These are phyloP conservation scores for Eucalyptus lansdowneana DNA, from an alignment of 345 rosid genomes.

Conservation along the genomic window DNA sequence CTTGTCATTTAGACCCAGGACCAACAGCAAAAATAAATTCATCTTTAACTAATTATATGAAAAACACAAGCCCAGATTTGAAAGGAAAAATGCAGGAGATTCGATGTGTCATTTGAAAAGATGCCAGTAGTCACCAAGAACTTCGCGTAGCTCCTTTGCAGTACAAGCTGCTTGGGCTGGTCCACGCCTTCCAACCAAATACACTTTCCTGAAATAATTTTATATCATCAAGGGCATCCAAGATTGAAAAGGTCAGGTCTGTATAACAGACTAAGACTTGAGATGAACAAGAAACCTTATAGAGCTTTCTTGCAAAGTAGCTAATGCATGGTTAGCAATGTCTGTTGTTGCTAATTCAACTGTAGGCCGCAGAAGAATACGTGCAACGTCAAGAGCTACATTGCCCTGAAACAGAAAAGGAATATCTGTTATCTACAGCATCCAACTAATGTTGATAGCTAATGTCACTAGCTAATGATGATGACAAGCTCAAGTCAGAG, in stretches of 20 bases:
- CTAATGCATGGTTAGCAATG: slow-evolving; percentile 70
- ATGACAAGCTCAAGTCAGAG: not conserved
- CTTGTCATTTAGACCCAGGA: not conserved
- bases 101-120: not conserved
- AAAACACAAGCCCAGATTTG: not conserved
- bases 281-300: slow-evolving; percentile 45
- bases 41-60: not conserved
- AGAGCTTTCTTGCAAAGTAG: slow-evolving; percentile 56
- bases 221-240: not conserved
- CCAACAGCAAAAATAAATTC: not conserved
- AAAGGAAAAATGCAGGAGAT: not conserved
- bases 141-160: slow-evolving; percentile 89
- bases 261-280: not conserved
- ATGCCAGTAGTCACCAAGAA: slow-evolving; percentile 41
- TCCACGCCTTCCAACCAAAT: slow-evolving; percentile 84
- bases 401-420: slow-evolving; percentile 52
- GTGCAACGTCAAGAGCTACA: slow-evolving; percentile 92
- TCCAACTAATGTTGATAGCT: not conserved
- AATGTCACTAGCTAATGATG: not conserved
- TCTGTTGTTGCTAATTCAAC: slow-evolving; percentile 74
- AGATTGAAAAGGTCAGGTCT: not conserved
- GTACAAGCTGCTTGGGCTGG: slow-evolving; percentile 98
- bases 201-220: slow-evolving; percentile 57
- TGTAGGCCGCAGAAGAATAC: slow-evolving; percentile 70
- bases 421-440: not conserved